Evolutionary conservation across 148 eudicot species (phyloP).

Genomic region (Chenopodium album): DNA sequence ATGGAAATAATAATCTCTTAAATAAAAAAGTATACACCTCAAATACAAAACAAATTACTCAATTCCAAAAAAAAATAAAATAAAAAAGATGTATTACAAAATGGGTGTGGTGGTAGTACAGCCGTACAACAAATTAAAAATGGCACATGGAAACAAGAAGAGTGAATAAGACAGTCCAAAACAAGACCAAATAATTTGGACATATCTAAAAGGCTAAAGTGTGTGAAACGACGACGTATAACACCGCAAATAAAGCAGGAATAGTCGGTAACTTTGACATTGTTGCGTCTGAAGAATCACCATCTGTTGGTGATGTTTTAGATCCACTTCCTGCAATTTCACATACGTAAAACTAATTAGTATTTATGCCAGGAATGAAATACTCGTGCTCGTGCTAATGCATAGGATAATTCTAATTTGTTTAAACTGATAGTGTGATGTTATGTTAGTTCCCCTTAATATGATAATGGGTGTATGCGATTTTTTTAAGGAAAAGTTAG

Average conservation of each 20-base stretch:
- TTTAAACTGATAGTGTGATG: too few species aligned
- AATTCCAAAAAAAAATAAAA: not conserved
- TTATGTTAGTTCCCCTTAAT: too few species aligned
- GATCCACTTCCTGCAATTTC: slow-evolving; percentile 28
- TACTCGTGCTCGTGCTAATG: too few species aligned
- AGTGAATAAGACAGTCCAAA: not conserved
- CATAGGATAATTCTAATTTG: too few species aligned
- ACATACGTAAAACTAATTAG: not conserved
- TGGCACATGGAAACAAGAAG: not conserved
- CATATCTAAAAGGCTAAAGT: slow-evolving; percentile 1
- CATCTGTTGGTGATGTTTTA: slow-evolving; percentile 26
- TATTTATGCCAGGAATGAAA: not conserved
- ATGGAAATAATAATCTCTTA: not conserved
- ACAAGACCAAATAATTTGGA: not conserved
- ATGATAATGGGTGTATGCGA: too few species aligned
- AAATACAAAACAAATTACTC: not conserved
- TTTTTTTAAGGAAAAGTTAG: too few species aligned
- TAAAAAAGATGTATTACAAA: not conserved
- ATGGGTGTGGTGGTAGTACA: not conserved
- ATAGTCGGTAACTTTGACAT: slow-evolving; percentile 16
- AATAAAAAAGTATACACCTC: not conserved
- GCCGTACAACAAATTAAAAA: not conserved
- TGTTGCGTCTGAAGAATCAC: slow-evolving; percentile 29
- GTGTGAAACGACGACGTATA: slow-evolving; percentile 8
- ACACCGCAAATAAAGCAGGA: slow-evolving; percentile 20